Evolutionary conservation across 1,139 yeast genomes (phyloP), one percentile per base, ranked within the genome.

Genomic region (Blastobotrys elegans): DNA sequence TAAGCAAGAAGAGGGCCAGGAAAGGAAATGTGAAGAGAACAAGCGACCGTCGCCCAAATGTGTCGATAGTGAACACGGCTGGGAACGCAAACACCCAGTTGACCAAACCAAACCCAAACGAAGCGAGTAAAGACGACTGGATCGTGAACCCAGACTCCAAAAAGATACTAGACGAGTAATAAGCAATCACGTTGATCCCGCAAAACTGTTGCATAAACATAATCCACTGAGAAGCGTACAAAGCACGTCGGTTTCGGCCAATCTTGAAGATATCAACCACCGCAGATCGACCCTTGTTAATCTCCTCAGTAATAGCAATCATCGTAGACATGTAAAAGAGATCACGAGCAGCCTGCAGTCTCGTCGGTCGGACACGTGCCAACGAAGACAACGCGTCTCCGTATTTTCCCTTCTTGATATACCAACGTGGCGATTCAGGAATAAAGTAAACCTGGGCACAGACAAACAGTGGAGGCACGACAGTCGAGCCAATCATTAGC

Each of bases 131-230:
- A 0, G 95, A 81, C 51, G 76, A 71, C 46, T 78, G 71, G 50
- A 74, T 78, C 27, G 77, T 67, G 64, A 83, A 83, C 33, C 84
- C 82, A 21, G 90, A 80, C 45, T 81, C 74, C 39, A 75, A 67
- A 66, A 87, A 87, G 53, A 87, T 86, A 11, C 84, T 74, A 0
- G 89, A 80, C 0, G 88, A 80, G 50, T 56, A 62, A 48, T 61
- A 62, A 17, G 95, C 94, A 67, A 88, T 86, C 47, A 86, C 94
- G 60, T 87, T 88, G 62, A 88, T 82, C 60, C 96, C 96, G 68
- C 95, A 87, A 71, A 88, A 84, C 65, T 88, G 96, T 70, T 88
- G 96, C 88, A 84, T 33, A 21, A 47, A 43, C 47, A 43, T 43
- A 11, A 82, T 86, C 53, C 86, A 74, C 77, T 84, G 84, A 2